Percentiles rank a stretch among this genome's conserved stretches.
phyloP scores from a whole-genome alignment of 257 asterid species.

The Haberlea rhodopensis region DNA sequence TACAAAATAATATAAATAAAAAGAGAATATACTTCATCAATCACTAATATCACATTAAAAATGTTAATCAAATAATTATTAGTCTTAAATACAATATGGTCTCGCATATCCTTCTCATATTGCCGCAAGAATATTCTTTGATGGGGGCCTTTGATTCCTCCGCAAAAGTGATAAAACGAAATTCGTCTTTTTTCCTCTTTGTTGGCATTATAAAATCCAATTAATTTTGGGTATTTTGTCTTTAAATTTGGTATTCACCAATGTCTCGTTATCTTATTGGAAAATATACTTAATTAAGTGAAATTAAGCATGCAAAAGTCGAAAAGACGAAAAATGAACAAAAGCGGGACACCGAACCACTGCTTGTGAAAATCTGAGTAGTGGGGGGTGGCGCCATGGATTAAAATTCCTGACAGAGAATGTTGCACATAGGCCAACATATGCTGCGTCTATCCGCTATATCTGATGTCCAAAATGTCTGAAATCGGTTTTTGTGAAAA shows the following conservation, averaged over 20 bases:
- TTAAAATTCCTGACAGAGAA: too few relatives aligned
- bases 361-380: too few relatives aligned
- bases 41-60: neutral
- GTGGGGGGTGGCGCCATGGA: too few relatives aligned
- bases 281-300: too few relatives aligned
- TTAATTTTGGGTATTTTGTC: neutral
- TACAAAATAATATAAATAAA: too few relatives aligned
- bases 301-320: too few relatives aligned
- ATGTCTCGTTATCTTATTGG: neutral
- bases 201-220: neutral
- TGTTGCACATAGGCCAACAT: too few relatives aligned
- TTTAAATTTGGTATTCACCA: neutral
- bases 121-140: neutral
- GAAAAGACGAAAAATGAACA: too few relatives aligned
- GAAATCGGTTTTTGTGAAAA: too few relatives aligned
- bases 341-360: too few relatives aligned
- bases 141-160: neutral
- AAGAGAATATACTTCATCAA: neutral
- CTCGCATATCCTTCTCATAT: neutral
- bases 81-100: neutral
- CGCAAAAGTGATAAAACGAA: neutral
- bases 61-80: neutral
- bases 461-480: too few relatives aligned
- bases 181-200: neutral
- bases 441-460: too few relatives aligned